Base-by-base conservation (phyloP, 1,139 yeast genomes). In the Protomyces inundatus region DNA sequence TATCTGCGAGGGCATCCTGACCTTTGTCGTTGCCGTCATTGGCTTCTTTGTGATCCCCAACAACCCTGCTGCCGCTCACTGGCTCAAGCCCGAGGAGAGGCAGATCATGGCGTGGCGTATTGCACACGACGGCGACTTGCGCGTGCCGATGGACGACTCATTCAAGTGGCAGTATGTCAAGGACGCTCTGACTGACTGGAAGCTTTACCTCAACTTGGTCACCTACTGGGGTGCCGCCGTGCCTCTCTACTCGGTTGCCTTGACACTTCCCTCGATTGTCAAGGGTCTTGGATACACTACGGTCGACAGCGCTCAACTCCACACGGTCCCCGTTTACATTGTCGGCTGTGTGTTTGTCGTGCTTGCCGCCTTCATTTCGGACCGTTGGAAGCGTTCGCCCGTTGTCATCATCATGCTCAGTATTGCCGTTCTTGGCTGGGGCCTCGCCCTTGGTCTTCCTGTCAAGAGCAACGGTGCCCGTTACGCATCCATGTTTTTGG, bases 21-120 rank as follows among this genome's bases (percentile, higher is more conserved):
- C 95, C 35, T 81, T 82, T 53, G 86, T 85, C 40, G 73, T 85
- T 50, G 85, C 89, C 0, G 67, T 85, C 40, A 66, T 86, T 12
- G 78, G 87, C 66, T 87, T 75, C 74, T 85, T 86, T 72, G 74
- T 81, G 50, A 80, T 88, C 68, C 86, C 95, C 10, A 93, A 88
- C 73, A 84, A 85, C 80, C 90, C 90, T 50, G 86, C 82, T 81
- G 86, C 76, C 72, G 86, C 82, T 10, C 72, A 74, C 66, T 80
- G 77, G 70, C 69, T 81, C 40, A 73, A 69, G n/a, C 75, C 69
- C 3, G 74, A 77, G 54, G 83, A 81, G 53, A 55, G 58, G 3
- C 58, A 53, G 30, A 42, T 59, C 39, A 55, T 64, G 57, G 55
- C 54, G 30, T 34, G 40, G 40, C 39, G 56, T 52, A 51, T 45